phyloP scores from a whole-genome alignment of 345 rosid genomes.

The Populus alba region DNA sequence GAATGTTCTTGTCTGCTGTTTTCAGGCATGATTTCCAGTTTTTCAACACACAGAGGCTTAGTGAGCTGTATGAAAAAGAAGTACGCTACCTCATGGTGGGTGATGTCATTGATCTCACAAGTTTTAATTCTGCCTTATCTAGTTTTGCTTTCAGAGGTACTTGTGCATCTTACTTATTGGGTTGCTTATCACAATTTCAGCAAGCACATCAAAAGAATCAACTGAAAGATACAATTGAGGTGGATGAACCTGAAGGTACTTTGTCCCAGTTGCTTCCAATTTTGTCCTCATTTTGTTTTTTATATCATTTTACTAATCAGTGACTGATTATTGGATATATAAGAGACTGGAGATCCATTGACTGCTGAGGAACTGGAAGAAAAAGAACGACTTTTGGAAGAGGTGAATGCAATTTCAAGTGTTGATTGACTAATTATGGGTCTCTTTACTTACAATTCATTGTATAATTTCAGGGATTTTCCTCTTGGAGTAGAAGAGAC shows the following conservation, averaged over 20 bases:
- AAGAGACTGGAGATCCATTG: slow-evolving; percentile 86
- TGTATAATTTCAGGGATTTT: slow-evolving; percentile 61
- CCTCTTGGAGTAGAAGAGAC: slow-evolving; percentile 96
- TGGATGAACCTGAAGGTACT: slow-evolving; percentile 95
- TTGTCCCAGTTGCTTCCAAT: neutral
- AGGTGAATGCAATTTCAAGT: slow-evolving; percentile 43
- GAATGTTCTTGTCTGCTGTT: slow-evolving; percentile 11
- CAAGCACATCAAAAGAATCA: slow-evolving; percentile 98
- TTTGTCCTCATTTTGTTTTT: neutral
- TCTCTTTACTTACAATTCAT: slow-evolving; percentile 12
- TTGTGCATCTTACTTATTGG: neutral
- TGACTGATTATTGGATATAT: slow-evolving; percentile 27
- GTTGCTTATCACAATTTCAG: slow-evolving; percentile 36
- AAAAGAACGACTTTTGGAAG: slow-evolving; percentile 83
- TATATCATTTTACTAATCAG: neutral
- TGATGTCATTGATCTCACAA: slow-evolving; percentile 5
- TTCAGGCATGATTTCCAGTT: slow-evolving; percentile 95
- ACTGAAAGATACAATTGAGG: slow-evolving; percentile 88
- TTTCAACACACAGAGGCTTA: slow-evolving; percentile 91
- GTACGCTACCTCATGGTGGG: slow-evolving; percentile 94
- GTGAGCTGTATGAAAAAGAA: slow-evolving; percentile 96
- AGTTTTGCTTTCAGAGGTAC: neutral
- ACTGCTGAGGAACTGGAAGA: slow-evolving; percentile 98
- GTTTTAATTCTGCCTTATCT: neutral
- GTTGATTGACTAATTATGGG: slow-evolving; percentile 11